Evolutionary conservation across 1,284 basidiomycete genomes (phyloP), one percentile per base, ranked within the genome.

Genomic region (Termitomyces sp.): DNA sequence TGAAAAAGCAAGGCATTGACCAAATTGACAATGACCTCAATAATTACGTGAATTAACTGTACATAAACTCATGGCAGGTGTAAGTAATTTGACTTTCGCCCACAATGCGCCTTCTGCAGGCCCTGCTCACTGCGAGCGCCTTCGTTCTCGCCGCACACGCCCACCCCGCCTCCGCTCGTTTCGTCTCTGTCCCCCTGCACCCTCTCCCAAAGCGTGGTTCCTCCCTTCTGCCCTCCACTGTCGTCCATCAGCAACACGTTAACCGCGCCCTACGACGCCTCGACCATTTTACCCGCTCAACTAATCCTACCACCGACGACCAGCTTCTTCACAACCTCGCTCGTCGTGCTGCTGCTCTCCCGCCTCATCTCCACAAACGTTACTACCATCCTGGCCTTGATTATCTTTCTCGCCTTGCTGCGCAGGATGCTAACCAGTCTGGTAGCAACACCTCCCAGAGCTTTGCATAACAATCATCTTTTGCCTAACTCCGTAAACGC

Each of bases 181-280:
- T 61, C 15, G 24, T 62, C 24, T 59, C 61, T 42, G n/a, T 61
- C 28, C 58, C 58, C 31, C 26, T 62, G 4, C 48, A 21, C 17
- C 57, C 52, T 5, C 24, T 56, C 26, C 33, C 39, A 10, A 28
- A 50, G 21, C 47, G 50, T 24, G 19, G 52, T 21, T 43, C 19
- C 24, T 33, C 31, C 19, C 2, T 34, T 39, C 47, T 63, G 5
- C 61, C 60, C 9, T 45, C 58, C 19, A 41, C 60, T 15, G 51
- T 61, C 34, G 50, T 68, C 42, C 67, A 68, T 53, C 69, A 69
- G 53, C 68, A 68, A 57, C 64, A 67, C 52, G 56, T 58, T 10
- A 70, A 70, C 38, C 61, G 60, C 13, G 69, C 61, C 9, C 55
- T 68, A 31, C 61, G 55, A 19, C 67, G 69, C 12, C 61, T 66